Base-by-base conservation (phyloP, 2,329 filamentous ascomycete species). In the Epichloe hybrida region DNA sequence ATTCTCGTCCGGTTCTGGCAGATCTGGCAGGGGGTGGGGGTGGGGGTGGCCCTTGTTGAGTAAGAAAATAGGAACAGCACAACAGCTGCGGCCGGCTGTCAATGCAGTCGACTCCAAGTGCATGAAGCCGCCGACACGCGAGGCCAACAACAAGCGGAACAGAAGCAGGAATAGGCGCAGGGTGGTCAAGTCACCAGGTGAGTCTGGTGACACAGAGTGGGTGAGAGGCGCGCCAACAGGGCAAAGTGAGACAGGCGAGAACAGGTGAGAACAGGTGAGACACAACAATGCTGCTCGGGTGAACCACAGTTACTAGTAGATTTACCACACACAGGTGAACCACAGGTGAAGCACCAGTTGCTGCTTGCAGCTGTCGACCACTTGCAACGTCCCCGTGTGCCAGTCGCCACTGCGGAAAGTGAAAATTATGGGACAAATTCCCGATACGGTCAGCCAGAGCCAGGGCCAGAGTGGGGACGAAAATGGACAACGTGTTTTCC, bases 1-100 rank as follows among this genome's bases (percentile, higher is more conserved):
- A 41, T 38, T 43, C 46, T 48, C 41, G 39, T 39, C 48, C 52
- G 52, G 40, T 50, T 53, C 44, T 20, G 49, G 52, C 49, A 53
- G 46, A 46, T 15, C 35, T 21, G 49, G 51, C 42, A 27, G 3
- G 8, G 8, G 17, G 17, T 17, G 17, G 8, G 7, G 27, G 8
- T 3, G 27, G 1, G 1, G 27, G 27, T 31, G 27, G 27, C 27
- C 27, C 27, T 31, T 31, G 27, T 31, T 11, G 8, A 31, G 27
- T 27, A 27, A 27, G 23, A 27, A 8, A 0, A 11, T 23, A 21
- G 20, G 20, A 21, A 21, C 20, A 21, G 27, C 11, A 31, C 3
- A 31, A 31, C 39, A 23, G 50, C 37, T 45, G 50, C 39, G 40
- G 36, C 40, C 39, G 46, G 46, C 50, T 49, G 43, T 52, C 39